Conservation (phyloP, 2,329 filamentous ascomycete species). For the Xenoacremonium recifei region DNA sequence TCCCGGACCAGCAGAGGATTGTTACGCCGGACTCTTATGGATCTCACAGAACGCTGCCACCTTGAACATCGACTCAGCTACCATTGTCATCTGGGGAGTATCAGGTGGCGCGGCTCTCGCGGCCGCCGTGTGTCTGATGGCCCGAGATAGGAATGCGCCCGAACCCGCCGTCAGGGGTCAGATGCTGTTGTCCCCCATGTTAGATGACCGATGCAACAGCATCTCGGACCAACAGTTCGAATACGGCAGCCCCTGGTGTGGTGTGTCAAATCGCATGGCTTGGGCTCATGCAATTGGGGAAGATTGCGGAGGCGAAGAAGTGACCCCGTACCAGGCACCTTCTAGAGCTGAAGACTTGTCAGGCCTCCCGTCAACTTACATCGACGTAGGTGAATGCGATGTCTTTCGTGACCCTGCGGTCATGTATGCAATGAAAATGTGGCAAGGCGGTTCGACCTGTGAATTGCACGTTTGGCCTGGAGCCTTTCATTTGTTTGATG, state of each 20-base stretch:
- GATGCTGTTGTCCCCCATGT: conserved; percentile 21
- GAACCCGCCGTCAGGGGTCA: conserved; percentile 14
- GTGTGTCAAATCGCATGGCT: conserved; percentile 10
- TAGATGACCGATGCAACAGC: conserved; percentile 18
- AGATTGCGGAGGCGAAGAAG: conserved; percentile 7
- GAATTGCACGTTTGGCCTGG: conserved; percentile 21
- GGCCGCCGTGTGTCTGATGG: conserved; percentile 3
- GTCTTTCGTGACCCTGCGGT: conserved; percentile 21
- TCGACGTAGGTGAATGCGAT: conserved; percentile 20
- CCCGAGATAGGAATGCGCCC: neutral
- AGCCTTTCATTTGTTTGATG: conserved; percentile 16
- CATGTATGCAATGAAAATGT: conserved; percentile 14
- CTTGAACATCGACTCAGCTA: conserved; percentile 13
- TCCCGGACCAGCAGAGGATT: conserved; percentile 16
- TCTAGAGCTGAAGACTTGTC: conserved; percentile 14
- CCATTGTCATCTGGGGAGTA: conserved; percentile 15
- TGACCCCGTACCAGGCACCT: conserved; percentile 19
- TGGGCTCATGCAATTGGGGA: conserved; percentile 16
- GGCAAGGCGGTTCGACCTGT: conserved; percentile 16
- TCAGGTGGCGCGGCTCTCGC: conserved; percentile 20
- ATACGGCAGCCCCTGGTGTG: conserved; percentile 16
- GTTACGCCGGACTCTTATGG: conserved; percentile 19
- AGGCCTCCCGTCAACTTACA: conserved; percentile 16
- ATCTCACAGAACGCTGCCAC: conserved; percentile 8
- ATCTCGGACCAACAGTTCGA: conserved; percentile 20